Conservation (phyloP, 2,329 filamentous ascomycete genomes). For the Fusarium foetens region DNA sequence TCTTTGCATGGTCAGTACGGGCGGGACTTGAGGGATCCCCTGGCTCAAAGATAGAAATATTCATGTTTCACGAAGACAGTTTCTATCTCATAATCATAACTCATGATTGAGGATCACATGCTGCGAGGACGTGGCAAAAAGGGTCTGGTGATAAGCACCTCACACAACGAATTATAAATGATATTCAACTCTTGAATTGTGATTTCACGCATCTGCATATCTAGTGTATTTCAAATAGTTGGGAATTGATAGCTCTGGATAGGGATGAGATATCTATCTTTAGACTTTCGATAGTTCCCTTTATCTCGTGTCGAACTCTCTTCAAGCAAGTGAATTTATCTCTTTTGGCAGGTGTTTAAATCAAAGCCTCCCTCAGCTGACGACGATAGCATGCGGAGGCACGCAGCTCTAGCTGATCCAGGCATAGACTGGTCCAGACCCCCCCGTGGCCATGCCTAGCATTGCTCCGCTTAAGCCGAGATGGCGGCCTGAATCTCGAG, state of each 20-base stretch:
- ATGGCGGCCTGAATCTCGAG: slow-evolving; percentile 5
- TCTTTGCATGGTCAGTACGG: neutral
- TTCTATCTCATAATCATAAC: neutral
- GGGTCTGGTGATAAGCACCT: neutral
- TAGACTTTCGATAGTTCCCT: neutral
- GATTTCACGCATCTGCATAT: neutral
- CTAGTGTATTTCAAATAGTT: neutral
- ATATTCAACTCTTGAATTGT: neutral
- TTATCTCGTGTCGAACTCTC: neutral
- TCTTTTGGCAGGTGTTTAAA: neutral
- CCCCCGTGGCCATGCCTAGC: neutral
- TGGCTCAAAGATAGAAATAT: neutral
- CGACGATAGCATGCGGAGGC: neutral
- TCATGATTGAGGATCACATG: neutral
- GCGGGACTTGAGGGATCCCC: neutral
- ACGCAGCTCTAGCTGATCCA: neutral
- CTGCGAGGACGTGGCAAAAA: neutral
- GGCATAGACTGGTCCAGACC: neutral
- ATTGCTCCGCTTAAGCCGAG: slow-evolving; percentile 22
- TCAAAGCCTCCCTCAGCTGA: neutral
- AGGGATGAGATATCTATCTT: neutral
- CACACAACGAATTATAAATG: neutral
- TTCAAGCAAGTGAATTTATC: neutral
- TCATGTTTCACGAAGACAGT: neutral
- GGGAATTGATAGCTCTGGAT: neutral